phyloP scores from a whole-genome alignment of 192 early-diverging fungal genomes.

The Coemansia sp. region DNA sequence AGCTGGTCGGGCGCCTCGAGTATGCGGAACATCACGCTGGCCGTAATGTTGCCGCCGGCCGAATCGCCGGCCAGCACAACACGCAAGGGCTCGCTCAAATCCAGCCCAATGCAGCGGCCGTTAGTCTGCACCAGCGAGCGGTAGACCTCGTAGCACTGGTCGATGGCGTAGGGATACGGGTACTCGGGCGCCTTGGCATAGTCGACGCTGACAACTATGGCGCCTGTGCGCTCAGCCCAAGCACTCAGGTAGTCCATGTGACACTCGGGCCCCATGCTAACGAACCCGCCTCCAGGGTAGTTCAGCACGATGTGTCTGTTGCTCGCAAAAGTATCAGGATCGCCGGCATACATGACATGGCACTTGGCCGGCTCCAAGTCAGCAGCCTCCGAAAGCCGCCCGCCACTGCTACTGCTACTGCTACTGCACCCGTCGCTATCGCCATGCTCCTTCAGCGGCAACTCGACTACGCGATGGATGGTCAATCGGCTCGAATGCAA shows the following conservation, averaged over 20 bases:
- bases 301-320: constrained; percentile 57
- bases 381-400: constrained; percentile 12
- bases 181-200: constrained; percentile 95
- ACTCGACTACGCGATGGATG: constrained; percentile 6
- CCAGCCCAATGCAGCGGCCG: constrained; percentile 75
- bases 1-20: constrained; percentile 62
- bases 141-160: constrained; percentile 93
- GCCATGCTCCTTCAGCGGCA: constrained; percentile 3
- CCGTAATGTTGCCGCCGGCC: constrained; percentile 89
- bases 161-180: constrained; percentile 88
- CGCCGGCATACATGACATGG: constrained; percentile 61
- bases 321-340: constrained; percentile 21
- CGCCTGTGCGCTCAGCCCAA: constrained; percentile 71
- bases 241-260: constrained; percentile 82
- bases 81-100: constrained; percentile 62
- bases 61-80: constrained; percentile 86
- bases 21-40: constrained; percentile 75
- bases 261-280: constrained; percentile 81
- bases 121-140: constrained; percentile 67
- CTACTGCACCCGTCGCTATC: not conserved
- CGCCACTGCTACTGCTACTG: not conserved
- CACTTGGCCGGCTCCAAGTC: constrained; percentile 39
- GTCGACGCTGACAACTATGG: constrained; percentile 79
- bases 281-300: constrained; percentile 87
- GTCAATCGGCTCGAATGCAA: constrained; percentile 23